These are phyloP conservation scores for Aethionema arabicum DNA, from an alignment of 345 rosid species.

Conservation along the genomic window DNA sequence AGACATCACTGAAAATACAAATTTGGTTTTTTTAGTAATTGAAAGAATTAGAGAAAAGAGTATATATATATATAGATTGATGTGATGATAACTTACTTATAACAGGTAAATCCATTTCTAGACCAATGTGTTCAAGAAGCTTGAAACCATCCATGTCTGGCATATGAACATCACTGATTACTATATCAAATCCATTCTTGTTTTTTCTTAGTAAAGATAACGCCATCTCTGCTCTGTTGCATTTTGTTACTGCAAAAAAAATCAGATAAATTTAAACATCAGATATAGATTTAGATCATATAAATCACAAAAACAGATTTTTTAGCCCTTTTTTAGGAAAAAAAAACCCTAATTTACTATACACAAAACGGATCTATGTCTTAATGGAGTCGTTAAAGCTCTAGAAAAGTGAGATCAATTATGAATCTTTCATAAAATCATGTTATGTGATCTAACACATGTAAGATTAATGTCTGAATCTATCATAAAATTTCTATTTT, in stretches of 20 bases:
- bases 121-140: constrained; percentile 68
- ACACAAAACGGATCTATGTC: constrained; percentile 15
- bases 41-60: neutral
- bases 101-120: constrained; percentile 89
- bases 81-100: constrained; percentile 51
- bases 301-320: neutral
- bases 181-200: constrained; percentile 61
- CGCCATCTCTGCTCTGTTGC: constrained; percentile 83
- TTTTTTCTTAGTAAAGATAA: constrained; percentile 53
- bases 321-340: too few species aligned
- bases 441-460: constrained; percentile 26
- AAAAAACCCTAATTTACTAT: neutral
- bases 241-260: constrained; percentile 82
- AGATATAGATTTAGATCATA: neutral
- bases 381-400: neutral
- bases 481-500: constrained; percentile 20
- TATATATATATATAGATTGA: neutral
- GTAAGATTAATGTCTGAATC: constrained; percentile 26
- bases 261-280: neutral
- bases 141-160: constrained; percentile 92
- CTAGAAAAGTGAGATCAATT: neutral
- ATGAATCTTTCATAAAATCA: constrained; percentile 17
- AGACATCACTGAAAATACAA: constrained; percentile 76
- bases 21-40: too few species aligned
- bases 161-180: constrained; percentile 89